Evolutionary conservation across 2,329 filamentous ascomycete species (phyloP), one percentile per base, ranked within the genome.

Genomic region (Fusarium anguioides): DNA sequence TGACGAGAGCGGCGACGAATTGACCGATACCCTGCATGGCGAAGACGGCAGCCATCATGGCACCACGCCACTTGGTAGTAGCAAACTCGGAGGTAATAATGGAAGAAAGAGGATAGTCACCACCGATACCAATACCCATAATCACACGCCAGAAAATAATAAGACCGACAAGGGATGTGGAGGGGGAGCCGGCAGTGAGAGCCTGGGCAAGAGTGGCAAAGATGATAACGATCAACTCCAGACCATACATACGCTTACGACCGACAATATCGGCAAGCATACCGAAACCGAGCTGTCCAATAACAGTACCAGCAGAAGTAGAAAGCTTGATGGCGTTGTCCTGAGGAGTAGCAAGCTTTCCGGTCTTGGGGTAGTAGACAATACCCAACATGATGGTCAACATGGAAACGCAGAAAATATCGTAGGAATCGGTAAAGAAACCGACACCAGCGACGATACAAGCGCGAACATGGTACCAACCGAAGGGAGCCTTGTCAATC

Each of bases 381-480:
- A 94, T 88, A 39, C 92, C 92, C 48, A 94, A 77, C 90, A 94
- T 93, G 65, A 86, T 84, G 26, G 90, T 92, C 66, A 91, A 82
- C 74, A 93, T 82, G 66, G 89, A 90, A 70, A 91, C 90, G 74
- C 90, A 89, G 78, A 96, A 96, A 81, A 94, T 92, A 75, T 91
- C 89, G 79, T 94, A 95, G 5, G 91, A 91, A 75, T 95, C 93
- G 17, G 92, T 95, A 80, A 96, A 96, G 87, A 96, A 96, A 71
- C 92, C 93, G 64, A 95, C 90, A 72, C 93, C 92, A 27, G 92
- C 92, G 23, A 95, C 92, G 10, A 92, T 80, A 52, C 92, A 86
- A 58, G 92, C 90, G 37, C 92, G 87, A 59, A 94, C 87, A 75
- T 96, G 92, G 76, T 94, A 93, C 91, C 92, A 95, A 74, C 92